These are phyloP conservation scores for Suillus ampliporus DNA, from an alignment of 768 basidiomycete species.

Conservation along the genomic window DNA sequence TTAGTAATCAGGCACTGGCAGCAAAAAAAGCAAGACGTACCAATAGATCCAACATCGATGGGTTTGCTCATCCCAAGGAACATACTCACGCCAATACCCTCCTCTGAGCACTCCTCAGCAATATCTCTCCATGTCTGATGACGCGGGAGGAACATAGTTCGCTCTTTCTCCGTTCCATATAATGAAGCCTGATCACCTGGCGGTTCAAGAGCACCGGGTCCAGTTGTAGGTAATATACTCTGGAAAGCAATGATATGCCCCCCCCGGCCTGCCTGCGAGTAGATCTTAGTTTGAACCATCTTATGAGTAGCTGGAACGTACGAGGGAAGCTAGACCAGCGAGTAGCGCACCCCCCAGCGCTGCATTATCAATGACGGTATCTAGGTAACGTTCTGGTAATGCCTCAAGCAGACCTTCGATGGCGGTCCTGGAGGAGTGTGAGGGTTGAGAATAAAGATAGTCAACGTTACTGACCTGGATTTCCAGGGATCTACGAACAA, in stretches of 20 bases:
- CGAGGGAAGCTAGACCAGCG: slow-evolving; percentile 74
- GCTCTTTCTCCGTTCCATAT: slow-evolving; percentile 89
- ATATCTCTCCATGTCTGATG: slow-evolving; percentile 79
- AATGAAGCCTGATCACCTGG: slow-evolving; percentile 64
- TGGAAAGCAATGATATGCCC: slow-evolving; percentile 82
- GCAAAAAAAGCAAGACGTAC: slow-evolving; percentile 41
- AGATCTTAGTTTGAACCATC: slow-evolving; percentile 10
- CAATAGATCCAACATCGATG: slow-evolving; percentile 88
- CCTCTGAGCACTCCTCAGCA: slow-evolving; percentile 87
- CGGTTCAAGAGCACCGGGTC: slow-evolving; percentile 69
- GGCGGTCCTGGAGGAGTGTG: slow-evolving; percentile 46
- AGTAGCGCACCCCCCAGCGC: slow-evolving; percentile 82
- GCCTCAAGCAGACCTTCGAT: slow-evolving; percentile 71
- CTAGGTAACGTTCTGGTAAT: slow-evolving; percentile 66
- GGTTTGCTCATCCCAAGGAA: slow-evolving; percentile 83
- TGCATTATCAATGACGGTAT: slow-evolving; percentile 54
- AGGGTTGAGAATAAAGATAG: neutral
- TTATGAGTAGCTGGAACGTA: slow-evolving; percentile 42
- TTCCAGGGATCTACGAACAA: slow-evolving; percentile 79
- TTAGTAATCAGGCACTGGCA: slow-evolving; percentile 16
- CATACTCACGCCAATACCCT: slow-evolving; percentile 89
- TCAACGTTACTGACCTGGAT: slow-evolving; percentile 58
- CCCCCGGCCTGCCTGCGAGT: slow-evolving; percentile 62
- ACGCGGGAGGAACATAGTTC: slow-evolving; percentile 78
- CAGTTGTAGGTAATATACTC: slow-evolving; percentile 69